Evolutionary conservation across 768 basidiomycete genomes (phyloP).

Genomic region (Leccinum subgranulosum): DNA sequence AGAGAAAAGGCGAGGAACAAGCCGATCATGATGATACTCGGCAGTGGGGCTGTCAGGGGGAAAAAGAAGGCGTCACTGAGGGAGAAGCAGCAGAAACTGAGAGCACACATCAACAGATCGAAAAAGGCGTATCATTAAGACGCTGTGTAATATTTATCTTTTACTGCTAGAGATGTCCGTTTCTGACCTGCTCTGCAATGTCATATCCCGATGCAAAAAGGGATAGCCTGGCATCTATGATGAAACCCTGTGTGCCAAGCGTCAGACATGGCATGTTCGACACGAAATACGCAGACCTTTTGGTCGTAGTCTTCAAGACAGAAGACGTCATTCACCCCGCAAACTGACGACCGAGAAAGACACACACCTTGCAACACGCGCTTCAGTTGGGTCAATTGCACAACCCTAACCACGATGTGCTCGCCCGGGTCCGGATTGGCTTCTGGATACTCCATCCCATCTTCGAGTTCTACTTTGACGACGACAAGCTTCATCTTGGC

Average conservation of each 20-base stretch:
- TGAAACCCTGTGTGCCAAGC: constrained; percentile 43
- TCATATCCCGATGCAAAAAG: constrained; percentile 73
- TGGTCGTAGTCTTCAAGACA: constrained; percentile 48
- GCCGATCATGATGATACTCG: constrained; percentile 91
- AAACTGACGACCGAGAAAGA: neutral
- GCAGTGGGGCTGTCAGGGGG: constrained; percentile 69
- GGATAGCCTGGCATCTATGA: constrained; percentile 75
- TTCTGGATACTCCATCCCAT: constrained; percentile 61
- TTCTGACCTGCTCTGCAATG: constrained; percentile 42
- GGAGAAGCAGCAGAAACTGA: constrained; percentile 76
- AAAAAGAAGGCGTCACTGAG: constrained; percentile 82
- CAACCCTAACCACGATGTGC: constrained; percentile 69
- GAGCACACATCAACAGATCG: constrained; percentile 69
- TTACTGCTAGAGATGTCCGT: constrained; percentile 23
- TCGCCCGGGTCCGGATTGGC: constrained; percentile 86
- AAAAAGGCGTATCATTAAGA: constrained; percentile 47
- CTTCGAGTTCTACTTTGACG: constrained; percentile 64
- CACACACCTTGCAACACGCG: constrained; percentile 64
- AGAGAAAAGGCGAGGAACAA: constrained; percentile 91
- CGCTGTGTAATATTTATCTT: neutral
- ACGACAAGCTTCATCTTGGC: constrained; percentile 90
- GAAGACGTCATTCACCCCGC: neutral
- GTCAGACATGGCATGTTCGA: neutral
- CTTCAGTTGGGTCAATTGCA: constrained; percentile 64
- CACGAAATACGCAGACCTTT: constrained; percentile 40